Percentiles rank a stretch among this genome's conserved stretches.
Conservation (phyloP, 805 yeast genomes). For the Lipomyces oligophaga region DNA sequence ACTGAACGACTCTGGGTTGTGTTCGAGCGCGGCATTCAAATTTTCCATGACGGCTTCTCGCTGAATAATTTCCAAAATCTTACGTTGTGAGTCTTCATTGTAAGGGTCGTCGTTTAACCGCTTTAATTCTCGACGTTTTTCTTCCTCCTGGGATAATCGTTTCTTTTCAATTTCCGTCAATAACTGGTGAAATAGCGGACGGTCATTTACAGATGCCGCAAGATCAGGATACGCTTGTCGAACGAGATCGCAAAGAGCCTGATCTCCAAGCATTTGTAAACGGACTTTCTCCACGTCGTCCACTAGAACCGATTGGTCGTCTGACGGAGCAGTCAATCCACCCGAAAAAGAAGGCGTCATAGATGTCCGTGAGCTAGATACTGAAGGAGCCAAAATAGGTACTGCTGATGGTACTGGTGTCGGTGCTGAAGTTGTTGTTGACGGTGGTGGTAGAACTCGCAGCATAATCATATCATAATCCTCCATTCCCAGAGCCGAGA, state of each 20-base stretch:
- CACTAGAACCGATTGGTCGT: conserved; percentile 12
- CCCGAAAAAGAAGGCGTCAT: too few species aligned
- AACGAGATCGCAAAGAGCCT: conserved; percentile 36
- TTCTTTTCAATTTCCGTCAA: conserved; percentile 34
- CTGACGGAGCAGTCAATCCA: neutral
- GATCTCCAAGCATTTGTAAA: conserved; percentile 37
- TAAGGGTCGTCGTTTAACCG: conserved; percentile 62
- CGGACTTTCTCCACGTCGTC: conserved; percentile 37
- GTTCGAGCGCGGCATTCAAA: conserved; percentile 72
- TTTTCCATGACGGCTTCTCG: conserved; percentile 72
- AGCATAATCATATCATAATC: conserved; percentile 57
- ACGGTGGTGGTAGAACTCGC: conserved; percentile 15
- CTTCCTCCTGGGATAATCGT: conserved; percentile 36
- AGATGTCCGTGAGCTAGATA: neutral
- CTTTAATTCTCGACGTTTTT: conserved; percentile 44
- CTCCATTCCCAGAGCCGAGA: conserved; percentile 48
- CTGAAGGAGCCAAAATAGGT: conserved; percentile 2
- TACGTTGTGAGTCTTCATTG: conserved; percentile 61
- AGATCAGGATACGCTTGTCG: conserved; percentile 48
- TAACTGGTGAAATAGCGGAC: conserved; percentile 45
- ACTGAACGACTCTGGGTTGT: conserved; percentile 84
- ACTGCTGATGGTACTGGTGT: conserved; percentile 4
- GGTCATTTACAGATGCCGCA: conserved; percentile 46
- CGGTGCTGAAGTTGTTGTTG: conserved; percentile 5
- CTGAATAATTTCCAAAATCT: conserved; percentile 62